A percentile compares a stretch with the other conserved stretches of the same genome.
These are phyloP conservation scores for Tolypocladium guangdongense DNA, from an alignment of 2,329 filamentous ascomycete species.

Conservation along the genomic window DNA sequence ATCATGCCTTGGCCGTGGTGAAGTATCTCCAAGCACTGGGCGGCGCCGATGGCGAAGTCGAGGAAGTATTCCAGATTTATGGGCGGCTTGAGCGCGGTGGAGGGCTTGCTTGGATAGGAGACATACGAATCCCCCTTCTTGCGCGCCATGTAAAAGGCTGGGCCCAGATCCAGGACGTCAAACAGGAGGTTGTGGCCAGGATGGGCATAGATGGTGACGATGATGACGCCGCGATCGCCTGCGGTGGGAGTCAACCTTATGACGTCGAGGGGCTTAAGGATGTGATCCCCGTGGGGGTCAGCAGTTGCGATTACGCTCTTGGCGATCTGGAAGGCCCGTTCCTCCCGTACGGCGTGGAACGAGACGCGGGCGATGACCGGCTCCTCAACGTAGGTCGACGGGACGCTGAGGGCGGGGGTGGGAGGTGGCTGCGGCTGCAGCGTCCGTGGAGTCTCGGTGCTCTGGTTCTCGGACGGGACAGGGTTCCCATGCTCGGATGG, in stretches of 20 bases:
- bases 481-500: constrained; percentile 24
- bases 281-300: constrained; percentile 64
- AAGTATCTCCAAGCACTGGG: constrained; percentile 78
- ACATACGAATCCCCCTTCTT: constrained; percentile 42
- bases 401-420: constrained; percentile 20
- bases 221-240: constrained; percentile 58
- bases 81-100: constrained; percentile 37
- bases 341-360: constrained; percentile 69
- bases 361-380: constrained; percentile 74
- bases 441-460: constrained; percentile 21
- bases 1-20: constrained; percentile 80
- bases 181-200: constrained; percentile 64
- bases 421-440: constrained; percentile 10
- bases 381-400: constrained; percentile 41
- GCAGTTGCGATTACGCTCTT: constrained; percentile 59
- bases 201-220: constrained; percentile 72
- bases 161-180: constrained; percentile 65
- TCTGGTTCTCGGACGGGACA: constrained; percentile 17
- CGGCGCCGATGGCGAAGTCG: constrained; percentile 82
- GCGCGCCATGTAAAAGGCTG: constrained; percentile 53
- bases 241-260: constrained; percentile 57
- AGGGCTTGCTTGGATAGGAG: constrained; percentile 30
- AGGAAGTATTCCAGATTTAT: constrained; percentile 70
- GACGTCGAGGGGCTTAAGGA: constrained; percentile 71
- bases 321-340: constrained; percentile 77